Evolutionary conservation across 1,284 basidiomycete genomes (phyloP), one percentile per base, ranked within the genome.

Genomic region (Pseudozyma sp.): DNA sequence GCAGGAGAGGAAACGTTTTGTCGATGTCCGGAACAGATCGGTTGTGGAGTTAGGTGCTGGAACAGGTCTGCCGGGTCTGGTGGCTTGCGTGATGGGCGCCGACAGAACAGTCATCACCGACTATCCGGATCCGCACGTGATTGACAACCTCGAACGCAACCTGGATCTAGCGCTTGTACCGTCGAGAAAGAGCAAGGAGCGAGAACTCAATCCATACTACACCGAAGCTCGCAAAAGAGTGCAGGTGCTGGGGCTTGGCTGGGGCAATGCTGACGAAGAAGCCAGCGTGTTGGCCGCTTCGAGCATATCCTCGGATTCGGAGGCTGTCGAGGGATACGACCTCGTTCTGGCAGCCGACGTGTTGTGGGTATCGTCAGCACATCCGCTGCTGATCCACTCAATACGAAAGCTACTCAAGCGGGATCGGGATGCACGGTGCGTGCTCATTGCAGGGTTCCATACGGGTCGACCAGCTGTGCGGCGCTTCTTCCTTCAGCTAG

Each of bases 321-420:
- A n/a, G 3, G 11, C 16, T 14, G 19, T 8, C n/a, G n/a, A 3
- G 9, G 71, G 68, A 4, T 79, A 70, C 45, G 78, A 81, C 17
- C 17, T 68, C 3, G 75, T 82, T 0, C 50, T 82, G 0, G 79
- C 79, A 19, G 81, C 81, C 1, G 81, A 82, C 42, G 76, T 78
- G 2, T 68, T 82, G n/a, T 82, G 81, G 81, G 78, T 82, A 31
- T 81, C 79, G 1, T 81, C 79, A n/a, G 68, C 70, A 30, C 81
- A 82, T 44, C 71, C 55, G 0, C 39, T 67, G 19, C 69, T 82
- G 7, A 73, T 82, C 1, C 65, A 72, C 24, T 78, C 76, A n/a
- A 75, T 82, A 7, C 53, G 60, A 14, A 65, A 42, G 33, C 59
- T 81, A 34, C 76, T 82, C 34, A 63, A 65, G 17, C 57, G 70